Percentiles rank a stretch among this genome's conserved stretches.
These are phyloP conservation scores for Ogataea paradorogensis DNA, from an alignment of 805 yeast species.

Conservation along the genomic window DNA sequence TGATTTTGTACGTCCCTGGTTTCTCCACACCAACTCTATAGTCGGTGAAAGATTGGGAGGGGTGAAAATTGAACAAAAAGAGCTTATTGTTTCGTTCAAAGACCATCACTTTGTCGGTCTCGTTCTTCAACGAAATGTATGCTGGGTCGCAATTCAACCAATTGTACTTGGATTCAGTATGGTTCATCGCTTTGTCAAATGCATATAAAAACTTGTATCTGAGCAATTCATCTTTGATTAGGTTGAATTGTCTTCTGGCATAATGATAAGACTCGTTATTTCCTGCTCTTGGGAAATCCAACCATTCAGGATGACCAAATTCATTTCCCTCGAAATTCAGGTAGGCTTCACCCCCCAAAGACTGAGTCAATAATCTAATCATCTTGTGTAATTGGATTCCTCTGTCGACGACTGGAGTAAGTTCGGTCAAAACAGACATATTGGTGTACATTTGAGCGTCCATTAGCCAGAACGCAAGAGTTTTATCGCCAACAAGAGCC, in stretches of 20 bases:
- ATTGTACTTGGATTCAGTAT: slow-evolving; percentile 62
- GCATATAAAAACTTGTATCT: slow-evolving; percentile 73
- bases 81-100: slow-evolving; percentile 85
- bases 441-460: slow-evolving; percentile 97
- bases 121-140: slow-evolving; percentile 84
- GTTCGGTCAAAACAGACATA: slow-evolving; percentile 74
- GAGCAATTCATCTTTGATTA: slow-evolving; percentile 73
- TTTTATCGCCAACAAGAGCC: slow-evolving; percentile 95
- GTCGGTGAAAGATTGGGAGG: slow-evolving; percentile 75
- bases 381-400: slow-evolving; percentile 89
- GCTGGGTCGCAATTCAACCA: slow-evolving; percentile 75
- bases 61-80: slow-evolving; percentile 89
- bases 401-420: slow-evolving; percentile 78
- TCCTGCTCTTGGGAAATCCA: slow-evolving; percentile 92
- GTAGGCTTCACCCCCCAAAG: slow-evolving; percentile 96
- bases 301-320: slow-evolving; percentile 99
- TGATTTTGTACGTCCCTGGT: slow-evolving; percentile 72
- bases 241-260: slow-evolving; percentile 92
- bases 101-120: slow-evolving; percentile 81
- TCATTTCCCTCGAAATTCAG: slow-evolving; percentile 96
- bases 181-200: slow-evolving; percentile 87
- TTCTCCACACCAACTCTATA: slow-evolving; percentile 87
- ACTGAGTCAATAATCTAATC: slow-evolving; percentile 82
- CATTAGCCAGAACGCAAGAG: slow-evolving; percentile 97
- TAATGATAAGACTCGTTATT: slow-evolving; percentile 87